Evolutionary conservation across 2,329 filamentous ascomycete genomes (phyloP), one percentile per base, ranked within the genome.

Genomic region (Alternaria atra): DNA sequence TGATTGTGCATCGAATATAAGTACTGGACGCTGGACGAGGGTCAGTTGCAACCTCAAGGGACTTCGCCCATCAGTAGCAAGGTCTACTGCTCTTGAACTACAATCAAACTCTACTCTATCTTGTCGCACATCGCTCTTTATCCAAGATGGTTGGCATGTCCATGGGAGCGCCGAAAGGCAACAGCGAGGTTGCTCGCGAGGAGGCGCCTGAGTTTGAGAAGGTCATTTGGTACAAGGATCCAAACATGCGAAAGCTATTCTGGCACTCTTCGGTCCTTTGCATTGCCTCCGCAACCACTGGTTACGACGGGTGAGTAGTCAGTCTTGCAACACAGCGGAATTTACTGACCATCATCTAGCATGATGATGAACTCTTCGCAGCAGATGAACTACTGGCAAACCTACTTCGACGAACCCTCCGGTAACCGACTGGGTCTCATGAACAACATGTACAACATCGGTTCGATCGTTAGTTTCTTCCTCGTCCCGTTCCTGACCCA

Each of bases 231-330:
- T 82, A 71, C 42, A 84, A 81, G 69, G 82, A 86, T 7, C 83
- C 84, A 13, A 84, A 84, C 46, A 79, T 87, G 74, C 79, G 85
- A 70, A 83, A 84, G 75, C 79, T 87, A 17, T 87, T 86, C 77
- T 83, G 83, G 67, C 84, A 81, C 68, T 81, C 81, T 37, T 74
- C 80, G 58, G 69, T 85, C 55, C 81, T 85, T 47, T 84, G 82
- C 61, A 72, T 86, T 66, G 84, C 83, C 47, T 87, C 85, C 15
- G 85, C 85, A 17, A 86, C 85, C 34, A 86, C 84, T 39, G 82
- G 84, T 71, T 85, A 85, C 72, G 83, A 86, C 82, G 83, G 83
- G 84, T 85, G 75, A 63, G 79, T 62, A 15, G 25, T 6, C 5
- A 53, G 20, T n/a, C 8, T 20, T 30, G 25, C 7, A 25, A 17